Base-by-base conservation (phyloP, 108 stramenopile genomes). In the Conticribra guillardii region DNA sequence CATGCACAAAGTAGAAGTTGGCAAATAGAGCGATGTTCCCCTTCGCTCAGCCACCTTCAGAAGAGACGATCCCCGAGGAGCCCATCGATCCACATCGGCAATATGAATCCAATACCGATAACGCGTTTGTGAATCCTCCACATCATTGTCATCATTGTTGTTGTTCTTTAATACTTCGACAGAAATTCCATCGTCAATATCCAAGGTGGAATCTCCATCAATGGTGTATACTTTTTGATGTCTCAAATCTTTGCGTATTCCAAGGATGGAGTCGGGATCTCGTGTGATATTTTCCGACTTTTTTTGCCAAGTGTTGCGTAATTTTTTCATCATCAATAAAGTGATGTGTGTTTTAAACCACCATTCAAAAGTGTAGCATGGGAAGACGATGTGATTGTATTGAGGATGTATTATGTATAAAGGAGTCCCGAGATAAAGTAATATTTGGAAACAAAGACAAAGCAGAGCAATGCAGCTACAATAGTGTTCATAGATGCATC, bases 171-270 rank as follows among this genome's bases (percentile, higher is more conserved):
- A 49, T 2, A 55, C 65, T 67, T 94, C 87, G 5, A 88, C 72
- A 0, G 85, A 80, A 22, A 94, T 60, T 15, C 89, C 93, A 72
- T 94, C 93, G 49, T 94, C 93, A 54, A 94, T 90, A 62, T 94
- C 93, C 11, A 57, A 31, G 2, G 90, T 89, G 17, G 64, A 73
- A 16, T 69, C 78, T 44, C 83, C 58, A 69, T 94, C 93, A 67
- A 94, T 89, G 19, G 93, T 94, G 56, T 79, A 94, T 0, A 87
- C 69, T 60, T 94, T 94, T 4, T 69, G 56, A 64, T 81, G 62
- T 5, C 87, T 58, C 2, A 94, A 54, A 69, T 91, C 87, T 44
- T 66, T 51, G n/a, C 93, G 83, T 49, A 91, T 64, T 9, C 85
- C 87, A 15, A 91, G 57, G 1, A 85, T 27, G 15, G 51, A 56